A percentile compares a stretch with the other conserved stretches of the same genome.
Evolutionary conservation across 2,329 filamentous ascomycete species (phyloP).

Genomic region (Pseudogymnoascus sp.): DNA sequence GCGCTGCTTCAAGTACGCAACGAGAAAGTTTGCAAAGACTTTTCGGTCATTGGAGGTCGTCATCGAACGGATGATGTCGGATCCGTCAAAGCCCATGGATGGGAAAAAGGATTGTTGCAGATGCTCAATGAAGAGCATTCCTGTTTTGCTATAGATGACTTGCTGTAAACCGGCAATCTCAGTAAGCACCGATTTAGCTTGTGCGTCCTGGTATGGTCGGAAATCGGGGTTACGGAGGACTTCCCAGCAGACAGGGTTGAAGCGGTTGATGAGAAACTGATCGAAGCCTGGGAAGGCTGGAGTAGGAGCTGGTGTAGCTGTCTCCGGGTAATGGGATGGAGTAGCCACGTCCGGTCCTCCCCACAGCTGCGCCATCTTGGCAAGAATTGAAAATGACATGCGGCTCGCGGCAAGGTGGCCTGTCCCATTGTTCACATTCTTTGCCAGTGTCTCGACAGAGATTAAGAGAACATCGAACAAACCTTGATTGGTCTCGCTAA

Average conservation of each 20-base stretch:
- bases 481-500: conserved; percentile 81
- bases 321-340: conserved; percentile 42
- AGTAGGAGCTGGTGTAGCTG: conserved; percentile 38
- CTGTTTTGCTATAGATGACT: conserved; percentile 83
- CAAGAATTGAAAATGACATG: conserved; percentile 74
- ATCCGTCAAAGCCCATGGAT: conserved; percentile 53
- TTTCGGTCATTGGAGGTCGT: conserved; percentile 52
- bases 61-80: conserved; percentile 49
- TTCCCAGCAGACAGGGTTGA: conserved; percentile 85
- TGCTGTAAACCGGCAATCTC: conserved; percentile 86
- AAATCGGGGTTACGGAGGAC: conserved; percentile 72
- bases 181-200: conserved; percentile 76
- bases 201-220: conserved; percentile 70
- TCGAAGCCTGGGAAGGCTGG: conserved; percentile 80
- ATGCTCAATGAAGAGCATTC: conserved; percentile 66
- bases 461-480: conserved; percentile 82
- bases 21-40: conserved; percentile 55
- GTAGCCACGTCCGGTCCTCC: conserved; percentile 71
- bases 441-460: conserved; percentile 76
- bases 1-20: conserved; percentile 41
- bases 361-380: conserved; percentile 79
- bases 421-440: conserved; percentile 55
- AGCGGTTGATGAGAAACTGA: conserved; percentile 77
- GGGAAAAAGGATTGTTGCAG: conserved; percentile 56
- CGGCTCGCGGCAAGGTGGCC: conserved; percentile 51